Percentiles rank a stretch among this genome's conserved stretches.
These are phyloP conservation scores for Pilatotrama ljubarskyi DNA, from an alignment of 768 basidiomycete species.

Conservation along the genomic window DNA sequence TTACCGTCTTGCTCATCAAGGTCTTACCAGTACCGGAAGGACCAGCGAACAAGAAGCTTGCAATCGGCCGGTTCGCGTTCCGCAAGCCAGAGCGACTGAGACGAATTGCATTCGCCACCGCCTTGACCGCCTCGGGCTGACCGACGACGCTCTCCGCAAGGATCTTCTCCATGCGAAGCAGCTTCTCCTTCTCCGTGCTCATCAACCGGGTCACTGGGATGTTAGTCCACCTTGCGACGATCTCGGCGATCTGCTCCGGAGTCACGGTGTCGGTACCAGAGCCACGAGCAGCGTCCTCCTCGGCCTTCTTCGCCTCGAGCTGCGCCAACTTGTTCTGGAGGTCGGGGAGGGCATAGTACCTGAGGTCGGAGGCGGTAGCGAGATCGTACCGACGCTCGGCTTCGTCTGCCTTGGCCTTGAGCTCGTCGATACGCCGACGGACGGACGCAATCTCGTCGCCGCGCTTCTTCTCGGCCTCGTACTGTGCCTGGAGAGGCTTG, in stretches of 20 bases:
- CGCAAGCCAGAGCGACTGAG: constrained; percentile 93
- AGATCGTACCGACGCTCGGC: constrained; percentile 86
- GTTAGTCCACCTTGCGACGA: constrained; percentile 90
- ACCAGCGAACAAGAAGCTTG: constrained; percentile 91
- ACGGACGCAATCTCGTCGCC: constrained; percentile 79
- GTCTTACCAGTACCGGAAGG: constrained; percentile 93
- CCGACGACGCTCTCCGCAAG: constrained; percentile 80
- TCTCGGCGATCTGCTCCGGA: constrained; percentile 89
- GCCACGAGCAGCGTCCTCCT: constrained; percentile 59
- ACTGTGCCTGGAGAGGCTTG: constrained; percentile 77
- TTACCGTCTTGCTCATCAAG: constrained; percentile 82
- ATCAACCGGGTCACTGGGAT: constrained; percentile 87
- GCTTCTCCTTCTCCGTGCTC: constrained; percentile 89
- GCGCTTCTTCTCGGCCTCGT: constrained; percentile 82
- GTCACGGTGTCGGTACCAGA: constrained; percentile 71
- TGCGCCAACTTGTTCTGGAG: constrained; percentile 69
- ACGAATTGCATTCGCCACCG: constrained; percentile 92
- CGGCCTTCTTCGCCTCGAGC: constrained; percentile 71
- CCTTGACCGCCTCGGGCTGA: constrained; percentile 87
- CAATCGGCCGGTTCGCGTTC: constrained; percentile 84
- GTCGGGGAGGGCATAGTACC: constrained; percentile 92
- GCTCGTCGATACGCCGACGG: constrained; percentile 83
- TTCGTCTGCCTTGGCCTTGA: constrained; percentile 89
- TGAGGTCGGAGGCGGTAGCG: constrained; percentile 80
- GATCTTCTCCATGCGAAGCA: constrained; percentile 83